Conservation (phyloP, 106 monocot species). For the Ottelia alismoides region DNA sequence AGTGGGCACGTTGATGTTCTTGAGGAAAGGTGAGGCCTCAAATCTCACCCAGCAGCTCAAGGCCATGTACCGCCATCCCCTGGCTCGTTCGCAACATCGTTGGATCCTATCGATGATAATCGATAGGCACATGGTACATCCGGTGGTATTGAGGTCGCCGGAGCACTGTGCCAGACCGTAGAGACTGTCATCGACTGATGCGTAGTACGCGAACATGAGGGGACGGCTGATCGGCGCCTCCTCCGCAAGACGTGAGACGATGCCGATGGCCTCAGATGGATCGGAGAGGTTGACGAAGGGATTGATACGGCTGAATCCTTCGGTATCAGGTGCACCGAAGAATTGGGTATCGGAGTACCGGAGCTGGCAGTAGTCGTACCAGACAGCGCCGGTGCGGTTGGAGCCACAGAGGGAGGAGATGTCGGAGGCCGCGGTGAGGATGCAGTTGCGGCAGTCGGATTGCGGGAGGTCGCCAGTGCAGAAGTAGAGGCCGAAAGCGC, state of each 20-base stretch:
- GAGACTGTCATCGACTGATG: neutral
- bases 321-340: slow-evolving; percentile 11
- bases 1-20: slow-evolving; percentile 6
- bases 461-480: slow-evolving; percentile 11
- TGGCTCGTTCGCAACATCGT: slow-evolving; percentile 5
- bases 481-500: slow-evolving; percentile 10
- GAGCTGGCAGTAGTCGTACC: too few relatives aligned
- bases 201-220: slow-evolving; percentile 5
- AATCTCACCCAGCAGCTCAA: slow-evolving; percentile 20
- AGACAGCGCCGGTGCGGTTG: too few relatives aligned
- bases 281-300: slow-evolving; percentile 2
- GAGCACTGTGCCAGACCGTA: slow-evolving; percentile 26
- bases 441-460: neutral
- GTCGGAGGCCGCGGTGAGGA: neutral
- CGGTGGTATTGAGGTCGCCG: slow-evolving; percentile 6
- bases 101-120: neutral
- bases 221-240: slow-evolving; percentile 4
- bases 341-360: too few relatives aligned
- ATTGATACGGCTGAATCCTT: slow-evolving; percentile 7
- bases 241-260: slow-evolving; percentile 7
- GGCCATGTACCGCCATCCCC: slow-evolving; percentile 18
- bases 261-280: neutral
- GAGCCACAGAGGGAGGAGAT: slow-evolving; percentile 1
- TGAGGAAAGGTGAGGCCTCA: slow-evolving; percentile 20
- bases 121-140: slow-evolving; percentile 12